These are phyloP conservation scores for Hippophae tibetana DNA, from an alignment of 306 rosid genomes.

Conservation along the genomic window DNA sequence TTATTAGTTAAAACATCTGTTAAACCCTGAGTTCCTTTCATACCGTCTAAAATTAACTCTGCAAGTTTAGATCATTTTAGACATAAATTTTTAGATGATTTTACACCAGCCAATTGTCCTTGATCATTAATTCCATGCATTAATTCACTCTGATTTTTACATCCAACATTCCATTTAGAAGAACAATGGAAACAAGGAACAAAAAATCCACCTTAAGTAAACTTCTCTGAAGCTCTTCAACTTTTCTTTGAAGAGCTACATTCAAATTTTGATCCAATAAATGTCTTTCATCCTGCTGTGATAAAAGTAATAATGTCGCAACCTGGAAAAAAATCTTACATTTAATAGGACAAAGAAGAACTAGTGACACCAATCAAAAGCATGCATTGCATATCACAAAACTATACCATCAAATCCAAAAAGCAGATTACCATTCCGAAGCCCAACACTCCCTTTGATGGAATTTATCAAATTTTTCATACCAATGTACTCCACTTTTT, in stretches of 20 bases:
- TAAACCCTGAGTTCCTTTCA: too few species aligned
- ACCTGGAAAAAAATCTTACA: conserved; percentile 44
- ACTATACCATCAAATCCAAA: conserved; percentile 78
- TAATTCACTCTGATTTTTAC: too few species aligned
- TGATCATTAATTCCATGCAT: too few species aligned
- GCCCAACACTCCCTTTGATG: conserved; percentile 61
- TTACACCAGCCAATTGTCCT: too few species aligned
- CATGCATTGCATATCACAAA: background rate
- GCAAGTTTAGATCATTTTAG: too few species aligned
- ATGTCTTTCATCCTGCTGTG: conserved; percentile 93
- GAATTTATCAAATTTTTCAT: conserved; percentile 79
- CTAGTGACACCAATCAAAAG: conserved; percentile 1
- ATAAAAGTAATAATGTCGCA: conserved; percentile 59
- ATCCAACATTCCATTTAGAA: too few species aligned
- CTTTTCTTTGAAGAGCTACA: conserved; percentile 64
- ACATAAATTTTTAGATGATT: too few species aligned
- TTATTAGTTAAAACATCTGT: too few species aligned
- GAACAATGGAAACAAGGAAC: too few species aligned
- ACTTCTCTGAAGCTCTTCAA: conserved; percentile 81
- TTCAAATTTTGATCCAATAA: conserved; percentile 72
- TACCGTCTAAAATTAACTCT: too few species aligned
- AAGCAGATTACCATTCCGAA: conserved; percentile 55
- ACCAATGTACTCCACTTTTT: conserved; percentile 76
- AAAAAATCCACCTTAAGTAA: conserved; percentile 59
- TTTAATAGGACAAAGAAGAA: conserved; percentile 14